phyloP scores from a whole-genome alignment of 2,329 filamentous ascomycete genomes.

The Cyphellophora europaea region DNA sequence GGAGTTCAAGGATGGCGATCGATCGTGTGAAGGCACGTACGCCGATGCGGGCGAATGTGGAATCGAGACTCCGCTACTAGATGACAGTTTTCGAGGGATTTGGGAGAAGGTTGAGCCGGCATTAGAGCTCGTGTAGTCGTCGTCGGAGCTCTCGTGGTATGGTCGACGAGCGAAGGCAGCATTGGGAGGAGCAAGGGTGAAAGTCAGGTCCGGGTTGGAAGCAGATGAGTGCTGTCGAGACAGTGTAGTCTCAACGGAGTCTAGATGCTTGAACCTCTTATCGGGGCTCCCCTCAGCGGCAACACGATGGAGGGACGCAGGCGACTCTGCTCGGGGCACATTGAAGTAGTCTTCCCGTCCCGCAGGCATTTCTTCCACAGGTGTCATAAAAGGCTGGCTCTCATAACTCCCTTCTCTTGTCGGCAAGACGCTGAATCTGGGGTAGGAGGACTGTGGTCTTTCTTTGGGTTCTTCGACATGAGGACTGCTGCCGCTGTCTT shows the following conservation, averaged over 20 bases:
- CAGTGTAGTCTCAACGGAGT: slow-evolving; percentile 1
- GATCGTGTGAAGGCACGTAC: slow-evolving; percentile 50
- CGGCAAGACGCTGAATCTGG: slow-evolving; percentile 50
- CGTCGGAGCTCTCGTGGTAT: slow-evolving; percentile 58
- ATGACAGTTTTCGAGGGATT: slow-evolving; percentile 63
- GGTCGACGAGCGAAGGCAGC: slow-evolving; percentile 19
- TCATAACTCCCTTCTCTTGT: slow-evolving; percentile 22
- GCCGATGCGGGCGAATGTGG: slow-evolving; percentile 57
- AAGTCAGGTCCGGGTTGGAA: slow-evolving; percentile 11
- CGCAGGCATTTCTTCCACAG: slow-evolving; percentile 8
- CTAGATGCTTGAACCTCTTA: background rate
- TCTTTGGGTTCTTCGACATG: slow-evolving; percentile 35
- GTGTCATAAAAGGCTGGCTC: background rate
- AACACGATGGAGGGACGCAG: slow-evolving; percentile 10
- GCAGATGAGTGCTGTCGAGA: slow-evolving; percentile 8
- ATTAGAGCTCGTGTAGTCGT: slow-evolving; percentile 55
- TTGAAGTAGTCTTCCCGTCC: slow-evolving; percentile 20
- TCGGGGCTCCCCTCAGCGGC: background rate
- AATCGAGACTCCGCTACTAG: slow-evolving; percentile 54
- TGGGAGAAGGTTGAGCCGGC: slow-evolving; percentile 55
- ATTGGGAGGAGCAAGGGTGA: slow-evolving; percentile 13
- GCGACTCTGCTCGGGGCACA: slow-evolving; percentile 16
- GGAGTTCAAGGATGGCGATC: slow-evolving; percentile 78
- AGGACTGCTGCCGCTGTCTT: slow-evolving; percentile 25
- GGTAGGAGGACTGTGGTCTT: slow-evolving; percentile 65